Base-by-base conservation (phyloP, 2,329 filamentous ascomycete genomes). In the Exserohilum rostratum region DNA sequence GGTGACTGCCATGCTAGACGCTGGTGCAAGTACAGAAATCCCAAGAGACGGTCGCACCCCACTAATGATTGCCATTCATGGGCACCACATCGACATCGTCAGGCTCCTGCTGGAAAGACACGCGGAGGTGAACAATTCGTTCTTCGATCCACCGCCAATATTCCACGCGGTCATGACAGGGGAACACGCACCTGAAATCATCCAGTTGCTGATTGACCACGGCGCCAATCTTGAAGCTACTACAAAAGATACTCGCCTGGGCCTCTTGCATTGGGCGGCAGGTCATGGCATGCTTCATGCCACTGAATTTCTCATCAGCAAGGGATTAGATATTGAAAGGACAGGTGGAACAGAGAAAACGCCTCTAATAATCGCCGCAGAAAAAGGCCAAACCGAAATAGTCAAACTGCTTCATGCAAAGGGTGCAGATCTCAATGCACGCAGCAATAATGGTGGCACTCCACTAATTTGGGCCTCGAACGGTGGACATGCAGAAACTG, bases 281-380 rank as follows among this genome's bases (percentile, higher is more conserved):
- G 25, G 17, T 11, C 3, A 42, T 4, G 25, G 25, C 4, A 15
- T 15, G n/a, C 2, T 42, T 10, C 39, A 42, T 9, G 39, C 39
- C 12, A 25, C 10, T 18, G 39, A 42, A 7, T 42, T 42, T 17
- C 39, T 42, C 25, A 30, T 30, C 25, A 15, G 29, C 9, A 42
- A 30, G n/a, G 39, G 39, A 11, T 3, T 29, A 5, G 25, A 42
- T 30, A 18, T 42, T n/a, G 6, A 42, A 4, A 15, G 25, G 25
- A 42, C 7, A 18, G 29, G 39, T 22, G 9, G 12, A 12, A 30
- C 5, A 9, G 39, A 60, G 60, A 58, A 59, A 17, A 70, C 63
- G n/a, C 55, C 68, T 44, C 22, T 69, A 1, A 46, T 63, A 20
- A 48, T 65, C 7, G 65, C 68, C 3, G 65, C 65, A 15, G 56